Evolutionary conservation across 768 basidiomycete genomes (phyloP).

Genomic region (Termitomyces sp.): DNA sequence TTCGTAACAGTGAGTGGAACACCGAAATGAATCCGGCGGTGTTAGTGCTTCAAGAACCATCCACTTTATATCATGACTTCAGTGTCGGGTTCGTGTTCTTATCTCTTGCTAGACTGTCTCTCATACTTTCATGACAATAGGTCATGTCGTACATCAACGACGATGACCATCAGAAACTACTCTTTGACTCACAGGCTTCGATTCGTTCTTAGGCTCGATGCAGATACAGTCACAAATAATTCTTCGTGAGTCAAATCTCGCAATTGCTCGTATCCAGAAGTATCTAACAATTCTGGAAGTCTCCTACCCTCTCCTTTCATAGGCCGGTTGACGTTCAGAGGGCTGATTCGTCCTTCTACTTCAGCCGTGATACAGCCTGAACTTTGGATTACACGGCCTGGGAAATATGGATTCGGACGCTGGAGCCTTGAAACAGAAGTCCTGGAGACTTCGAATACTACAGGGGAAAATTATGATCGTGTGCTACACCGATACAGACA

Average conservation of each 20-base stretch:
- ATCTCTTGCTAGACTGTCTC: background rate
- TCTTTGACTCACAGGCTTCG: constrained; percentile 59
- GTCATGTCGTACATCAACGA: constrained; percentile 45
- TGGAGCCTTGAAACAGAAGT: constrained; percentile 72
- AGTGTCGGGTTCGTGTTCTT: constrained; percentile 50
- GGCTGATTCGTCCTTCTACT: constrained; percentile 46
- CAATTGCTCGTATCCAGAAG: background rate
- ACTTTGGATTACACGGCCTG: constrained; percentile 59
- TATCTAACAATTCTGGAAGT: constrained; percentile 22
- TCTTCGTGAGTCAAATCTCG: constrained; percentile 7
- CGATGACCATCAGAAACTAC: constrained; percentile 62
- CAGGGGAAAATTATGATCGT: background rate
- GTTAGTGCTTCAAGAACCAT: constrained; percentile 40
- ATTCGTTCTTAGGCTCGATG: constrained; percentile 47
- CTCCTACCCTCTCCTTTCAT: constrained; percentile 49
- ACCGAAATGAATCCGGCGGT: constrained; percentile 70
- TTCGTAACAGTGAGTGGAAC: constrained; percentile 73
- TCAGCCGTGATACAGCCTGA: constrained; percentile 37
- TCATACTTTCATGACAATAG: constrained; percentile 28
- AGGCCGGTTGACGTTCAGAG: constrained; percentile 65
- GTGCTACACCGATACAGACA: constrained; percentile 31
- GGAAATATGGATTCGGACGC: constrained; percentile 55
- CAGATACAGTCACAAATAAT: constrained; percentile 11
- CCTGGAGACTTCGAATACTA: constrained; percentile 24
- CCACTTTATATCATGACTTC: constrained; percentile 58